Conservation (phyloP, 257 asterid species). For the Rauvolfia tetraphylla region DNA sequence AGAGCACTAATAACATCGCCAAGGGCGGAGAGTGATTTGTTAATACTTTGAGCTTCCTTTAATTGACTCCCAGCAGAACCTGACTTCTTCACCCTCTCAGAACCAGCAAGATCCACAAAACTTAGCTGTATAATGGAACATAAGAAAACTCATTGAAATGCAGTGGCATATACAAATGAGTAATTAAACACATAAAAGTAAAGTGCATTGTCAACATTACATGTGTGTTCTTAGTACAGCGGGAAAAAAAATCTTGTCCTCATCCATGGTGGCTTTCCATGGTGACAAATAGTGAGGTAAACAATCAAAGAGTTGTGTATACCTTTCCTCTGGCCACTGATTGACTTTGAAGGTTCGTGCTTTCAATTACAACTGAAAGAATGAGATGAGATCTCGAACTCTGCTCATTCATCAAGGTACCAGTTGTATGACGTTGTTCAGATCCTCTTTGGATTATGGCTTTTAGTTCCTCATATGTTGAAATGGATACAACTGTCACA, state of each 20-base stretch:
- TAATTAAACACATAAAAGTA: not conserved
- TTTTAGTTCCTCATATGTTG: slow-evolving; percentile 67
- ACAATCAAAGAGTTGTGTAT: slow-evolving; percentile 14
- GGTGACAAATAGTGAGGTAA: not conserved
- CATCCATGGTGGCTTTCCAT: no score
- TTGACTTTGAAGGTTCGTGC: slow-evolving; percentile 93
- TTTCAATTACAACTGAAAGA: slow-evolving; percentile 79
- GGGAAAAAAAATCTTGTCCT: no score
- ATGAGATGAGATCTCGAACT: slow-evolving; percentile 97
- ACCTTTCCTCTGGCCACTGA: slow-evolving; percentile 97
- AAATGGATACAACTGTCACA: slow-evolving; percentile 58
- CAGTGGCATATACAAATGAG: not conserved
- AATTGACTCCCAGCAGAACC: slow-evolving; percentile 87
- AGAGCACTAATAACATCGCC: slow-evolving; percentile 96
- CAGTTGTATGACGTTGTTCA: slow-evolving; percentile 87
- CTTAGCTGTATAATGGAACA: slow-evolving; percentile 57
- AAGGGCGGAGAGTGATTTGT: slow-evolving; percentile 92
- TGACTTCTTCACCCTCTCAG: slow-evolving; percentile 89
- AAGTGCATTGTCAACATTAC: not conserved
- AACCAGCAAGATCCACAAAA: slow-evolving; percentile 98
- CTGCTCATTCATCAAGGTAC: slow-evolving; percentile 86
- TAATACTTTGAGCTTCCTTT: slow-evolving; percentile 97
- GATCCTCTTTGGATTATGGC: slow-evolving; percentile 71
- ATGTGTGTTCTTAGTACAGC: not conserved
- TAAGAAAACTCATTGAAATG: not conserved